Evolutionary conservation across 1,284 basidiomycete genomes (phyloP).

Genomic region (Cystobasidiaceae sp.): DNA sequence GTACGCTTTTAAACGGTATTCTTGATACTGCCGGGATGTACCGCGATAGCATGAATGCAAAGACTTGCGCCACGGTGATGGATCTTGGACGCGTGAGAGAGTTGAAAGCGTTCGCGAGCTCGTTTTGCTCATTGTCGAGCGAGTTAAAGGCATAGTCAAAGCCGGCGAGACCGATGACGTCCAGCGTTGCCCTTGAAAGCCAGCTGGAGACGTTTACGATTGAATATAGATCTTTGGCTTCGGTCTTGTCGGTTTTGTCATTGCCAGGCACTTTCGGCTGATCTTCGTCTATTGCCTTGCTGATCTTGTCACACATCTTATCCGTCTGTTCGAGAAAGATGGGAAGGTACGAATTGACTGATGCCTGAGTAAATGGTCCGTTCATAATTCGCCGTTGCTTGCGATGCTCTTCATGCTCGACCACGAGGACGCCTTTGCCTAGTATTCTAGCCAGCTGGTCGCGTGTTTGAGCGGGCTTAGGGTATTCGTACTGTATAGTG

Average conservation of each 20-base stretch:
- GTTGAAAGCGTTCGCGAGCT: constrained; percentile 58
- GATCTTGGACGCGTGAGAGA: constrained; percentile 52
- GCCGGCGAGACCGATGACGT: constrained; percentile 65
- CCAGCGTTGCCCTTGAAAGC: constrained; percentile 61
- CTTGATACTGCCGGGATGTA: background rate
- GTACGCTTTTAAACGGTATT: background rate
- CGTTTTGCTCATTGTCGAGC: constrained; percentile 50
- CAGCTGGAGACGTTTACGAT: constrained; percentile 58
- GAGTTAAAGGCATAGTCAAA: constrained; percentile 61
- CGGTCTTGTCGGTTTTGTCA: background rate
- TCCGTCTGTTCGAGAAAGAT: background rate
- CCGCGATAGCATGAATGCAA: background rate
- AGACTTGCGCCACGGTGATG: background rate
- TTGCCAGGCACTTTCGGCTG: background rate
- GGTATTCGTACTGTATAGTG: constrained; percentile 60
- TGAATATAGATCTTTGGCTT: background rate
- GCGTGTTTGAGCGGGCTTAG: constrained; percentile 61
- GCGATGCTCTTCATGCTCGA: constrained; percentile 45
- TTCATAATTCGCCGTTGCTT: constrained; percentile 7
- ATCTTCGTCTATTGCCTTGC: background rate
- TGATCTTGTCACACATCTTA: background rate
- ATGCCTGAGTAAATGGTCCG: background rate
- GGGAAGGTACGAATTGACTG: background rate
- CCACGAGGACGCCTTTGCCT: constrained; percentile 42
- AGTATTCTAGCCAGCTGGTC: constrained; percentile 52